A percentile compares a stretch with the other conserved stretches of the same genome.
phyloP scores from a whole-genome alignment of 805 yeast species.

The Yarrowia divulgata region DNA sequence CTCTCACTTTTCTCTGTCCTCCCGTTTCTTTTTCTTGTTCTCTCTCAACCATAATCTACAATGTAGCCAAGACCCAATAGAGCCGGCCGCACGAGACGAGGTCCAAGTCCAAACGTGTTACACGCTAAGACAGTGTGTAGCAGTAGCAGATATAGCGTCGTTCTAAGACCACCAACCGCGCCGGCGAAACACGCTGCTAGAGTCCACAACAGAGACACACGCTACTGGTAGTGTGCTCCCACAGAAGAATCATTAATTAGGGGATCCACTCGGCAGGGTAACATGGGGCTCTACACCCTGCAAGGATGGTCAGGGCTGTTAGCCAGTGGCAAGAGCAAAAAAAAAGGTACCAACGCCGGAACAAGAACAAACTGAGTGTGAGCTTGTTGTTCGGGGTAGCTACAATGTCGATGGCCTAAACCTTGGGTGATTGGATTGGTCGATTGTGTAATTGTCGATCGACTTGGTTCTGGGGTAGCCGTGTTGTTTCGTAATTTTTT shows the following conservation, averaged over 20 bases:
- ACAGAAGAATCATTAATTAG: not conserved
- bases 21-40: not conserved
- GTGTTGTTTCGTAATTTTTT: no score
- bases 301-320: conserved; percentile 37
- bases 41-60: conserved; percentile 8
- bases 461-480: no score
- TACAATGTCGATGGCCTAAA: not conserved
- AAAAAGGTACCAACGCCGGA: conserved; percentile 17
- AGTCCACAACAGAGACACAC: no score
- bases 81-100: conserved; percentile 27
- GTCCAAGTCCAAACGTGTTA: not conserved
- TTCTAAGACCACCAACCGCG: no score
- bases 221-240: not conserved
- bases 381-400: conserved; percentile 2
- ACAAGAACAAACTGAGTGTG: not conserved
- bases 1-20: not conserved
- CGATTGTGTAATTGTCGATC: no score
- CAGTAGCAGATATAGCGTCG: no score
- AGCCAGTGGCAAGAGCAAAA: not conserved
- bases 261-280: conserved; percentile 2
- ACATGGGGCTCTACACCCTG: not conserved
- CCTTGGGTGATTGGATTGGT: not conserved
- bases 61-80: conserved; percentile 35
- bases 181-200: not conserved
- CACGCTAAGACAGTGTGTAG: conserved; percentile 18